These are phyloP conservation scores for Paecilomyces dactylethromorphus DNA, from an alignment of 2,329 filamentous ascomycete genomes.

Conservation along the genomic window DNA sequence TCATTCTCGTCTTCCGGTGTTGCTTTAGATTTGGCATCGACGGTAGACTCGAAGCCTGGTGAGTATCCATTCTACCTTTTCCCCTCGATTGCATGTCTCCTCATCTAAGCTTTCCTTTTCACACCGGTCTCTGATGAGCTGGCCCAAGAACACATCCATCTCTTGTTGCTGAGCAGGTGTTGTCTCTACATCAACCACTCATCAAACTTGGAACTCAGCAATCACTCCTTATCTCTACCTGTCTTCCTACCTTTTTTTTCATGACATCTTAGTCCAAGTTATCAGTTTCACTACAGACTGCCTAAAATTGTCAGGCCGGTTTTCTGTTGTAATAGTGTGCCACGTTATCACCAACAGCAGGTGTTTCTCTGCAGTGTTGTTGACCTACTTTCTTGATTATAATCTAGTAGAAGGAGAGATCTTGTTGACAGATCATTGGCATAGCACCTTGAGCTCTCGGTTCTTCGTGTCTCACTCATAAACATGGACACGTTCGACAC, in stretches of 20 bases:
- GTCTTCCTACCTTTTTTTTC: background rate
- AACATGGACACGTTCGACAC: slow-evolving; percentile 10
- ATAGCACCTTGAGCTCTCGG: background rate
- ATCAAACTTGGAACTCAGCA: background rate
- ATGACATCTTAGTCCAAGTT: background rate
- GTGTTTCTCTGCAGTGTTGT: background rate
- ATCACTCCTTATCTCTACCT: background rate
- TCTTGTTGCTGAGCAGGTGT: background rate
- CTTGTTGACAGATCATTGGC: background rate
- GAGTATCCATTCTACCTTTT: background rate
- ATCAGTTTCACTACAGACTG: too few relatives aligned
- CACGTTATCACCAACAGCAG: background rate
- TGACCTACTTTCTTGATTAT: background rate
- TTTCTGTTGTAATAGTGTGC: background rate
- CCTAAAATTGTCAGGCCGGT: too few relatives aligned
- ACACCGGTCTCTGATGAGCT: background rate
- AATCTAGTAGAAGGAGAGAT: background rate
- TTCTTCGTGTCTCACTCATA: background rate
- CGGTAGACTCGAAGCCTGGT: background rate
- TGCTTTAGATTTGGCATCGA: background rate
- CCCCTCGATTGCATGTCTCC: background rate
- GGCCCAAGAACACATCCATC: background rate
- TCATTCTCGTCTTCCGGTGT: background rate
- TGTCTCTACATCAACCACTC: background rate
- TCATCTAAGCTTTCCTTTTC: background rate